phyloP scores from a whole-genome alignment of 371 early-diverging fungal species.

The Umbelopsis sp. region DNA sequence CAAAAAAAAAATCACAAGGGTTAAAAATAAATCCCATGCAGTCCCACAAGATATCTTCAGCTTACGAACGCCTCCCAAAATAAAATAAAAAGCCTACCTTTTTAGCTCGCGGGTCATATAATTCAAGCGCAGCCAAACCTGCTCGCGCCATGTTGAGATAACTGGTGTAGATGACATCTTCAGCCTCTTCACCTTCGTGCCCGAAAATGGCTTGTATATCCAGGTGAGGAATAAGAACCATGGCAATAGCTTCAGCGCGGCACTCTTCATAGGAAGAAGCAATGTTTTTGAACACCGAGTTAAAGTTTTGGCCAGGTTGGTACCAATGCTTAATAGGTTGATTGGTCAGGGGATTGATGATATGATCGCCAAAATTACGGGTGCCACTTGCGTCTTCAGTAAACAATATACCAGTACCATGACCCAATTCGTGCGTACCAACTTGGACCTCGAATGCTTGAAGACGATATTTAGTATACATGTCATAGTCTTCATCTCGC shows the following conservation, averaged over 20 bases:
- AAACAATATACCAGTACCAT: conserved; percentile 66
- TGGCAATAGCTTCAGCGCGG: conserved; percentile 66
- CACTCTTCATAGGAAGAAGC: conserved; percentile 62
- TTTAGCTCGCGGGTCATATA: conserved; percentile 52
- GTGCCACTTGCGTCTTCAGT: conserved; percentile 53
- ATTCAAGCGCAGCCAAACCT: conserved; percentile 57
- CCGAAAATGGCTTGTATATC: conserved; percentile 59
- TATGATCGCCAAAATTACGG: conserved; percentile 55
- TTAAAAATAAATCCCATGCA: conserved; percentile 18
- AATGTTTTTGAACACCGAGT: conserved; percentile 55
- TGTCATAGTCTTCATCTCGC: conserved; percentile 40
- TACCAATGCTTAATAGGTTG: conserved; percentile 59
- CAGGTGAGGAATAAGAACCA: conserved; percentile 49
- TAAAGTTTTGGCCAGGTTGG: conserved; percentile 64
- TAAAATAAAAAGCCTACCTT: conserved; percentile 33
- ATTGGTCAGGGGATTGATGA: conserved; percentile 51
- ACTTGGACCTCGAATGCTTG: conserved; percentile 66
- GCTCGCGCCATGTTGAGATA: conserved; percentile 67
- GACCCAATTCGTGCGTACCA: conserved; percentile 55
- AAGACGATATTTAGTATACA: conserved; percentile 49
- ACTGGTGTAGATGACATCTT: conserved; percentile 56
- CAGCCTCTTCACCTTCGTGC: conserved; percentile 47
- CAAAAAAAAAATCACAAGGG: neutral
- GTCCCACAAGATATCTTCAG: neutral
- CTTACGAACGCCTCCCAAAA: neutral